A percentile compares a stretch with the other conserved stretches of the same genome.
Evolutionary conservation across 2,329 filamentous ascomycete species (phyloP).

Genomic region (Trichoderma sp.): DNA sequence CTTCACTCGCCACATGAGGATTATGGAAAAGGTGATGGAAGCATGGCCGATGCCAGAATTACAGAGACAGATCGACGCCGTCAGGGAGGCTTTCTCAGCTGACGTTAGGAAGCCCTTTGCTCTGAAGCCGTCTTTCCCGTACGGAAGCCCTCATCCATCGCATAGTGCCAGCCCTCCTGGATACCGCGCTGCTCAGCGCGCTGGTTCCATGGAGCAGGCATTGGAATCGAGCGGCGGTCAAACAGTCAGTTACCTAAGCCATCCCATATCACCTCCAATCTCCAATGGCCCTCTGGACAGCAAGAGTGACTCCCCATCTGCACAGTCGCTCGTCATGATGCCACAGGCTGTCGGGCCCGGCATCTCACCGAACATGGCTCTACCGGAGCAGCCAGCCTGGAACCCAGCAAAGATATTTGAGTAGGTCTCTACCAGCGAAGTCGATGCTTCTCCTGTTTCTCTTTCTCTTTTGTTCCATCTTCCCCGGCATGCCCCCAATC

Average conservation of each 20-base stretch:
- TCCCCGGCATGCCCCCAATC: neutral
- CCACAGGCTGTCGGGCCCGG: constrained; percentile 58
- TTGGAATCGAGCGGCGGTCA: constrained; percentile 56
- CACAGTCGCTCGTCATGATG: constrained; percentile 74
- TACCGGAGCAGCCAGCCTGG: constrained; percentile 71
- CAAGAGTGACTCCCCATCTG: constrained; percentile 75
- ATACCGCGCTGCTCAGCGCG: constrained; percentile 52
- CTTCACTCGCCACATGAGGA: constrained; percentile 91
- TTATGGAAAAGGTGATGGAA: constrained; percentile 80
- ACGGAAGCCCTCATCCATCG: constrained; percentile 73
- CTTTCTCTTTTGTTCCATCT: neutral
- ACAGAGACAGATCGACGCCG: constrained; percentile 83
- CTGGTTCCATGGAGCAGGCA: constrained; percentile 56
- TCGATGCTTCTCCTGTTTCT: neutral
- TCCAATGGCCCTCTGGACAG: constrained; percentile 71
- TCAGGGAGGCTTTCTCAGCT: constrained; percentile 88
- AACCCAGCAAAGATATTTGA: constrained; percentile 88
- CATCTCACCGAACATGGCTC: constrained; percentile 57
- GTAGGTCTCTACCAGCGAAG: constrained; percentile 57
- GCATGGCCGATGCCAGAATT: constrained; percentile 89
- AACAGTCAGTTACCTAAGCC: constrained; percentile 68
- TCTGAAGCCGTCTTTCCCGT: constrained; percentile 83
- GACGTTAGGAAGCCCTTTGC: constrained; percentile 84
- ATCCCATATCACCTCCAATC: constrained; percentile 79
- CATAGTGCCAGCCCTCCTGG: constrained; percentile 62